Base-by-base conservation (phyloP, 306 rosid species). In the Prunus salicina region DNA sequence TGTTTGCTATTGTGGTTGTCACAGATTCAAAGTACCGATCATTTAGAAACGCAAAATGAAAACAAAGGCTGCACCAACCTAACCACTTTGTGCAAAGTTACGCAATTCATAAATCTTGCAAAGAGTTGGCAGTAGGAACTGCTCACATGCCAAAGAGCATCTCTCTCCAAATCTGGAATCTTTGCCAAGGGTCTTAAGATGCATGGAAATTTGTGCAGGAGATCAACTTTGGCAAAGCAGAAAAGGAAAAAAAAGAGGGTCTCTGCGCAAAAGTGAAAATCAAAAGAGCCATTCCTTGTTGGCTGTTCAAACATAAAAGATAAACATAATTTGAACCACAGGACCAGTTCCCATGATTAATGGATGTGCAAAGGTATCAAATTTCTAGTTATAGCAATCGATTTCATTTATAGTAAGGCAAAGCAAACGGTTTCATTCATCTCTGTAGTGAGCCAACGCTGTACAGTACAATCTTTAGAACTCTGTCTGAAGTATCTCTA, bases 61-160 rank as follows among this genome's bases (percentile, higher is more conserved):
- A 83, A 73, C 81, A 12, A 78, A 81, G 71, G 88, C 82, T 30
- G 62, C 76, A 71, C 78, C 43, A 38, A 38, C 43, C 67, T 52
- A 69, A 62, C 77, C 64, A 66, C 89, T 85, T 82, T 85, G 70
- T 41, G 74, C 75, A 71, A 82, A 81, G 82, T 18, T 20, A 79
- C 79, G 75, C 19, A 60, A 25, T 79, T 71, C 78, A 60, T 70
- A 68, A 70, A 22, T 58, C 41, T 20, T 24, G 63, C 49, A 13
- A 38, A 46, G 72, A 57, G 28, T 56, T 58, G 8, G 81, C 87
- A 49, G 79, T 86, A 76, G 45, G 76, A 84, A 86, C 88, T 83
- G 84, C 85, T 84, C 88, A 79, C 89, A 79, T 80, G 89, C 81
- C 27, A 80, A 71, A 49, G 24, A 67, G 73, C 71, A 68, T 68